These are phyloP conservation scores for Trichophyton schoenleinii DNA, from an alignment of 2,329 filamentous ascomycete species.

Conservation along the genomic window DNA sequence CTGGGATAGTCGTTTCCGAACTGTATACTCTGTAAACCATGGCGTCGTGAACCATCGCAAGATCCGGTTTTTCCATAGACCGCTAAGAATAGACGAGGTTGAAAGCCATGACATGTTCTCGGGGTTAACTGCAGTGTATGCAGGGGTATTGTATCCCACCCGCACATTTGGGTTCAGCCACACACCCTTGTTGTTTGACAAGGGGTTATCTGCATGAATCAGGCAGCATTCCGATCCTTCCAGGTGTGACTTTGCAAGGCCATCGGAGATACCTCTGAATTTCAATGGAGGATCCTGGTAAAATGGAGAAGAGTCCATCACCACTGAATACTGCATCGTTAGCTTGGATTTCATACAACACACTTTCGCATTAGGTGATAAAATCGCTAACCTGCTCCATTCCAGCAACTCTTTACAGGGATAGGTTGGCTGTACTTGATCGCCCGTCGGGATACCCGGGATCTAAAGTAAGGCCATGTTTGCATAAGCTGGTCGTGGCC, in stretches of 20 bases:
- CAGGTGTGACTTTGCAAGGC: constrained; percentile 41
- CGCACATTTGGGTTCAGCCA: constrained; percentile 31
- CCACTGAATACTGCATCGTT: constrained; percentile 4
- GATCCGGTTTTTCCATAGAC: constrained; percentile 47
- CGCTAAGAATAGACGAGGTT: constrained; percentile 37
- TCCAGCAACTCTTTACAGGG: constrained; percentile 14
- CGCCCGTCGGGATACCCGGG: constrained; percentile 11
- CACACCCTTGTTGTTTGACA: constrained; percentile 21
- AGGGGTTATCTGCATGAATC: constrained; percentile 29
- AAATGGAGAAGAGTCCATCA: constrained; percentile 15
- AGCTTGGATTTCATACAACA: neutral
- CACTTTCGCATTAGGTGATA: constrained; percentile 7
- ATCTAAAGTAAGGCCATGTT: constrained; percentile 48
- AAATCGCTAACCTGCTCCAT: constrained; percentile 8
- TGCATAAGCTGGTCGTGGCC: constrained; percentile 52
- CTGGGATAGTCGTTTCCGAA: constrained; percentile 10
- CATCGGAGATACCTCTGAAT: constrained; percentile 55
- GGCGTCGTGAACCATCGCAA: constrained; percentile 27
- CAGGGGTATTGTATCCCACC: constrained; percentile 24
- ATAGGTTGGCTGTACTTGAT: constrained; percentile 8
- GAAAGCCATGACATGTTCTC: constrained; percentile 35
- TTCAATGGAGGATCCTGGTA: constrained; percentile 28
- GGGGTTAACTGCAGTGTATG: constrained; percentile 31
- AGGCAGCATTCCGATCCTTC: constrained; percentile 73
- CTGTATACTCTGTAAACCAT: constrained; percentile 16